Evolutionary conservation across 2,329 filamentous ascomycete species (phyloP).

Genomic region (Myriosclerotinia curreyana): DNA sequence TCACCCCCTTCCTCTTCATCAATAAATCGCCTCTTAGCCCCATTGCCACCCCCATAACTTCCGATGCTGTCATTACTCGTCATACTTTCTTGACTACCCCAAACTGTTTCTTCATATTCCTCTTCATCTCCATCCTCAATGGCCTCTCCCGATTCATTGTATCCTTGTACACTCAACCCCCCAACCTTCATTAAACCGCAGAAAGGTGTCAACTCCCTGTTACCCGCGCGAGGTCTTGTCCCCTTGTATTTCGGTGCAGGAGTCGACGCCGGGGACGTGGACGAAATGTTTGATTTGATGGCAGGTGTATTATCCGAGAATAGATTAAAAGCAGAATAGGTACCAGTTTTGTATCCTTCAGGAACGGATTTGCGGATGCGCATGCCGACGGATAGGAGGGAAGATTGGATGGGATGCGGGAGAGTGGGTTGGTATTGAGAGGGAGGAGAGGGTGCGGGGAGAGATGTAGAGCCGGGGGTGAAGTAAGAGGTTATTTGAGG

Average conservation of each 20-base stretch:
- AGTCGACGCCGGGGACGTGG: slow-evolving; percentile 30
- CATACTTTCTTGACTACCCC: slow-evolving; percentile 35
- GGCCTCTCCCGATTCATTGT: slow-evolving; percentile 37
- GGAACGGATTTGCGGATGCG: slow-evolving; percentile 88
- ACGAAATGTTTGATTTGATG: slow-evolving; percentile 1
- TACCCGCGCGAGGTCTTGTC: slow-evolving; percentile 31
- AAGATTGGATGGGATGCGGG: slow-evolving; percentile 64
- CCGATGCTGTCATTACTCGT: slow-evolving; percentile 25
- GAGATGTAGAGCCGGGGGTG: slow-evolving; percentile 33
- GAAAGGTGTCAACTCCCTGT: slow-evolving; percentile 70
- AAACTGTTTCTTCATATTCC: slow-evolving; percentile 34
- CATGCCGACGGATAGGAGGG: slow-evolving; percentile 91
- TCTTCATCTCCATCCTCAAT: slow-evolving; percentile 39
- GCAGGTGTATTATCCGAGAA: slow-evolving; percentile 44
- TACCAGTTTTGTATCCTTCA: slow-evolving; percentile 85
- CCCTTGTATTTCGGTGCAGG: slow-evolving; percentile 31
- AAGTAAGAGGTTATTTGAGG: slow-evolving; percentile 60
- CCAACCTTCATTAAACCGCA: slow-evolving; percentile 77
- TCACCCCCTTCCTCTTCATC: slow-evolving; percentile 33
- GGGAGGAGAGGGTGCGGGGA: slow-evolving; percentile 40
- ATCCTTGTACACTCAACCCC: slow-evolving; percentile 55
- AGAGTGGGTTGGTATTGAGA: slow-evolving; percentile 38
- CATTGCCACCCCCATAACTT: slow-evolving; percentile 12
- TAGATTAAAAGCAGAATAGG: slow-evolving; percentile 51
- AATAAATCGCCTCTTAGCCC: slow-evolving; percentile 33